Base-by-base conservation (phyloP, 148 eudicot genomes). In the Amaranthus palmeri region DNA sequence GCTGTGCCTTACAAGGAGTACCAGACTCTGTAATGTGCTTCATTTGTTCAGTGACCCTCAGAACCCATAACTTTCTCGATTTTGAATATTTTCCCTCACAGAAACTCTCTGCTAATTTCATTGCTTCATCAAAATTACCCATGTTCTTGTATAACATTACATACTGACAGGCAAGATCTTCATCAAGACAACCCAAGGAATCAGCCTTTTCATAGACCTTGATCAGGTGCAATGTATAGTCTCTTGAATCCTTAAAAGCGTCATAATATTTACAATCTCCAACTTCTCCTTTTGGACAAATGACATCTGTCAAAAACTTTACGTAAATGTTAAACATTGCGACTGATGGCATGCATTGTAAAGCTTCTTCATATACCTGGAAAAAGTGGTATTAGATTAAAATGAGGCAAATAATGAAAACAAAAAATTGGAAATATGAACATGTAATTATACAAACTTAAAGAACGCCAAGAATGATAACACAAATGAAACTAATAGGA, bases 281-380 rank as follows among this genome's bases (percentile, higher is more conserved):
- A 59, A 58, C 84, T 80, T 60, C 76, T 63, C 62, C 77, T 68
- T 76, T 75, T 36, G 54, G 63, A 78, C 25, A 67, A 66, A 85
- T 73, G 46, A 72, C 72, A 15, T 82, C 76, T 78, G 78, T 81
- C 74, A 93, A 80, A 80, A 90, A 93, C 68, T 83, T 80, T 51
- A 84, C 77, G 72, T 88, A 93, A 68, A 79, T 84, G 60, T 75
- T 64, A 75, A 85, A 85, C 90, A 93, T 84, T 47, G 7, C 46
- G 62, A 74, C 78, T 60, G 90, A 81, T 74, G 96, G 89, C 69
- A 77, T 5, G 59, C 61, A 50, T 41, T 77, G 62, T 64, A 87
- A 61, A 73, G 90, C 98, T 75, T 87, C 89, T 67, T 90, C 95
- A 83, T 87, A 93, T 53, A 93, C 86, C 98, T 92, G 74, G 44